Evolutionary conservation across 1,139 yeast species (phyloP).

Genomic region (Suhomyces yuchorum): DNA sequence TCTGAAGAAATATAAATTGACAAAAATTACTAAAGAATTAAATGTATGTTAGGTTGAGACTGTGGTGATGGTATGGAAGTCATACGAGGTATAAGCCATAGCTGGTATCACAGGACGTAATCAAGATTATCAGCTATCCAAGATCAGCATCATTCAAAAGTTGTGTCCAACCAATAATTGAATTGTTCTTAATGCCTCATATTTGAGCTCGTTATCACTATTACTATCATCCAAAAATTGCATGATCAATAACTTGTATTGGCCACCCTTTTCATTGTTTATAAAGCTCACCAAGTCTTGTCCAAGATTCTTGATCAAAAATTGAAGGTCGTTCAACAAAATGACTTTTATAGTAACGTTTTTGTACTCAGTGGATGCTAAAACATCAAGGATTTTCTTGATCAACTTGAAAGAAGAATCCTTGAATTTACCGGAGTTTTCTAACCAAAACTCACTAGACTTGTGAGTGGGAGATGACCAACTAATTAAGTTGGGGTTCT

Average conservation of each 20-base stretch:
- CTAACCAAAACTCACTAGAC: constrained; percentile 86
- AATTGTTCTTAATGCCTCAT: constrained; percentile 92
- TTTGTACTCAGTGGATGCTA: constrained; percentile 26
- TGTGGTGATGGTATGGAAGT: neutral
- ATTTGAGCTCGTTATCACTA: constrained; percentile 84
- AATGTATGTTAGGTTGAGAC: constrained; percentile 3
- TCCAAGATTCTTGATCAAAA: constrained; percentile 45
- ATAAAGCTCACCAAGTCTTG: constrained; percentile 73
- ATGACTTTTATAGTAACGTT: constrained; percentile 36
- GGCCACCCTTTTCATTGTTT: constrained; percentile 56
- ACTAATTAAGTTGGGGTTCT: constrained; percentile 69
- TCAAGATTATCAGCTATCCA: too few relatives aligned
- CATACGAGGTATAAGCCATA: too few relatives aligned
- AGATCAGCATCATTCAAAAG: constrained; percentile 14
- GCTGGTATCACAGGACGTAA: too few relatives aligned
- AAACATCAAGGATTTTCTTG: constrained; percentile 49
- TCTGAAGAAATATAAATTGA: constrained; percentile 4
- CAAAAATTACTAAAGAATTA: constrained; percentile 10
- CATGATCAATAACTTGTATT: constrained; percentile 78
- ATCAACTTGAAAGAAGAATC: constrained; percentile 75
- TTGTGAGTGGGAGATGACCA: constrained; percentile 93
- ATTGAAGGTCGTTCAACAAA: constrained; percentile 57
- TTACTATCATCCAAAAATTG: constrained; percentile 67
- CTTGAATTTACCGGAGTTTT: constrained; percentile 74
- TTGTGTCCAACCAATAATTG: constrained; percentile 84